Percentiles rank a stretch among this genome's conserved stretches.
Conservation (phyloP, 2,329 filamentous ascomycete species). For the Aspergillus uvarum region DNA sequence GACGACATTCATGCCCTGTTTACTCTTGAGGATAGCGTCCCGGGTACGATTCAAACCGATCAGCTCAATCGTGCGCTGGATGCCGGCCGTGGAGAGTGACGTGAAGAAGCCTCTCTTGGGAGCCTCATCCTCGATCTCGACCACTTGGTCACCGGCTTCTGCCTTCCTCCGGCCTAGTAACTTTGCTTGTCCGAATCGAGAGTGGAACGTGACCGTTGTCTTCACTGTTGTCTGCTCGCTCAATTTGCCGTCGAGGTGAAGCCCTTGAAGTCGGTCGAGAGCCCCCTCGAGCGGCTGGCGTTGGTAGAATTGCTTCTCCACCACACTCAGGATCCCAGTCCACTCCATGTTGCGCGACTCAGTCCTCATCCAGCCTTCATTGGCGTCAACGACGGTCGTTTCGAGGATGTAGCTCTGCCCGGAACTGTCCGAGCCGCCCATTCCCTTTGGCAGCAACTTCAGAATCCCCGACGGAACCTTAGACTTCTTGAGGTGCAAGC, state of each 20-base stretch:
- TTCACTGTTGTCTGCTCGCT: constrained; percentile 56
- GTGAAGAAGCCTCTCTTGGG: constrained; percentile 58
- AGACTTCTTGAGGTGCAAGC: constrained; percentile 63
- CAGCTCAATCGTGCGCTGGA: constrained; percentile 64
- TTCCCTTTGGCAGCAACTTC: constrained; percentile 60
- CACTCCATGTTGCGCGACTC: constrained; percentile 65
- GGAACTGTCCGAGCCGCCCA: constrained; percentile 58
- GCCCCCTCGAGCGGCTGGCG: constrained; percentile 40
- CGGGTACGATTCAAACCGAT: constrained; percentile 62
- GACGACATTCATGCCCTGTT: constrained; percentile 66
- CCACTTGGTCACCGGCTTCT: constrained; percentile 36
- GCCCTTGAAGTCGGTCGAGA: constrained; percentile 24
- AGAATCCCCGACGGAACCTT: constrained; percentile 62
- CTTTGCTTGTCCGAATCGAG: constrained; percentile 59
- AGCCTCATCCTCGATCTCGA: constrained; percentile 51
- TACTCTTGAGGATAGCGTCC: constrained; percentile 61
- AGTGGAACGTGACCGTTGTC: constrained; percentile 62
- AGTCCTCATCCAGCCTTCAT: constrained; percentile 65
- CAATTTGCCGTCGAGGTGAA: constrained; percentile 39
- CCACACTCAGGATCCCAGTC: constrained; percentile 63
- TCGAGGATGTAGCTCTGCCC: constrained; percentile 65
- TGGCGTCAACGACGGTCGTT: constrained; percentile 60
- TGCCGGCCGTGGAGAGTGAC: constrained; percentile 58
- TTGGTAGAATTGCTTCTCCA: constrained; percentile 60
- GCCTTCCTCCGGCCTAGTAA: constrained; percentile 46